Base-by-base conservation (phyloP, 495 filamentous ascomycete species). In the Daldinia caldariorum region DNA sequence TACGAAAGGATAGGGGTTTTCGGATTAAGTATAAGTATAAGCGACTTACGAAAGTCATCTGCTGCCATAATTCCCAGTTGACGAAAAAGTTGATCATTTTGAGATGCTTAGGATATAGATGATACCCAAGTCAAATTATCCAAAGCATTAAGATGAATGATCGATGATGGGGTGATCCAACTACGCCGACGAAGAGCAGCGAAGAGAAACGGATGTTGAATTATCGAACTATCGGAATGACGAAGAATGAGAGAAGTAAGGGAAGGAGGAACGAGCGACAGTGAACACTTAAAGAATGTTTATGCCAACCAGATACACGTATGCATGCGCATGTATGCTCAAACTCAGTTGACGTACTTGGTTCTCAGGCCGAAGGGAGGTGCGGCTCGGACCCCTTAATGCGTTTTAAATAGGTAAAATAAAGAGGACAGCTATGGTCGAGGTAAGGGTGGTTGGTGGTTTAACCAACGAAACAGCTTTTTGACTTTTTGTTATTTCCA, bases 31-130 rank as follows among this genome's bases (percentile, higher is more conserved):
- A 50, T 12, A 56, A 22, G 20, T 6, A 50, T 20, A 16, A 26
- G 53, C 35, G 26, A 85, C 92, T 80, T 83, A 97, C 94, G 80
- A 97, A 89, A 67, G 87, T 89, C 88, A 97, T 86, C 84, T 97
- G 90, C 85, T 96, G 87, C 94, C 94, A 98, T 73, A 95, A 79
- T 68, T 85, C 77, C 94, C 94, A 97, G 39, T 80, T 83, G 41
- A 81, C 73, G 82, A 94, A 97, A 81, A 97, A 97, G 38, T 71
- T 61, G 53, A 74, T 66, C 73, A 75, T 75, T 43, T 63, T 72
- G 74, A 77, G 54, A 74, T 79, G 69, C 53, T 69, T 58, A 60
- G 64, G 62, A 63, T 79, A 63, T 79, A 71, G 68, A 64, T 60
- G 58, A 69, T 62, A 64, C 45, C 63, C 67, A 73, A 74, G 67